Evolutionary conservation across 768 basidiomycete species (phyloP), one percentile per base, ranked within the genome.

Genomic region (Obba rivulosa): DNA sequence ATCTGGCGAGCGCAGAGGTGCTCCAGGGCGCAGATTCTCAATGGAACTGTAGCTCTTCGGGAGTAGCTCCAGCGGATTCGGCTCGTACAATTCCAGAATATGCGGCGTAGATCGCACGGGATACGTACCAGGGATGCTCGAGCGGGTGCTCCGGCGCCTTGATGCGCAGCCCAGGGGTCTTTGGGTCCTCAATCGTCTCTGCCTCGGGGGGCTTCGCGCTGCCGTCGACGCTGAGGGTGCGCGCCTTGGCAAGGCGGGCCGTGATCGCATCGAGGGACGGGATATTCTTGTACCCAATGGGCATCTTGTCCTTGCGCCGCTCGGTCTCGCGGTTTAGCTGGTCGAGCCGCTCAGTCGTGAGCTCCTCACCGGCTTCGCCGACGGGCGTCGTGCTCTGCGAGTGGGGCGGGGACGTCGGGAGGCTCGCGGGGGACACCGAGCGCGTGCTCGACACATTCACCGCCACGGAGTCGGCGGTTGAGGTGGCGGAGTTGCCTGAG

Each of bases 191-290:
- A 43, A 86, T 79, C 68, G 86, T 79, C 69, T 85, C 83, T 20
- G 85, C 75, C 51, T 87, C 87, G 4, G 87, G 85, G 2, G 87
- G 85, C 53, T 78, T 81, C 5, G 81, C 70, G 3, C 81, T 79
- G 14, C 86, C 75, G 45, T 78, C 76, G 39, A 76, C 54, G 53
- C 70, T 74, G 44, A 90, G 73, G 31, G 80, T 73, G 45, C 84
- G 72, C 23, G 83, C 73, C 68, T 85, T 85, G 45, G 81, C 85
- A 49, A 91, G 69, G 34, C 85, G 79, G 25, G 84, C 85, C 1
- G 89, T 87, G 69, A 92, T 92, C 23, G 85, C 87, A 60, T 91
- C 88, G 46, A 92, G 77, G 53, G 79, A 81, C 13, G 90, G 90
- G 38, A 92, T 86, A 60, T 90, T 91, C 81, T 90, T 92, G 68